Base-by-base conservation (phyloP, 2,329 filamentous ascomycete genomes). In the Aspergillus phoenicis region DNA sequence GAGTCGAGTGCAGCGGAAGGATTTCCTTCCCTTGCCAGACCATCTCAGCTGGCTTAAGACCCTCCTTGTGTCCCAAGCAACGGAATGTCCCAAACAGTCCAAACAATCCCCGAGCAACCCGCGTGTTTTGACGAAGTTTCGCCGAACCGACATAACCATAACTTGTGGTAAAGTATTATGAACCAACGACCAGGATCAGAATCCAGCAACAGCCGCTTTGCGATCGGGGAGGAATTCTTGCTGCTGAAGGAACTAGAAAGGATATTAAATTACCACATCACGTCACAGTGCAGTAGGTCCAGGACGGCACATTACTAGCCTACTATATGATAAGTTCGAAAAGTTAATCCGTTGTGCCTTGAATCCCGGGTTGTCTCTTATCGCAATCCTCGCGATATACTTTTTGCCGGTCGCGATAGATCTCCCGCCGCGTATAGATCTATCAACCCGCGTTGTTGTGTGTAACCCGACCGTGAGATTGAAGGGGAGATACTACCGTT, bases 81-180 rank as follows among this genome's bases (percentile, higher is more conserved):
- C 41, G n/a, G 53, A 56, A 45, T 38, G 53, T 56, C 53, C 33
- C 53, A 56, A 43, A 43, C 30, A 33, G 4, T 22, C 41, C 41
- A 30, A 26, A 22, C 10, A 15, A n/a, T 51, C 47, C 30, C 51
- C 45, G 22, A n/a, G 8, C 24, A 30, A 24, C 15, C 17, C 22
- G 10, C 11, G 26, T 45, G 24, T 56, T 56, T 56, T 33, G 24
- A 56, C 53, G 53, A 56, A 22, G 45, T 56, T 47, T 45, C 41
- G 39, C 39, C 53, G 53, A 56, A n/a, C 47, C 47, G 26, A 51
- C 8, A 51, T 51, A 4, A 28, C n/a, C 11, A 36, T 36, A 5
- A 13, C 33, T 36, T 11, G 33, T 36, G 33, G 33, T 13, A 13
- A 36, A 36, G 13, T 13, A 36, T 36, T 11, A 5, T 36, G 33